phyloP scores from a whole-genome alignment of 805 yeast species.

The Deakozyma indianensis region DNA sequence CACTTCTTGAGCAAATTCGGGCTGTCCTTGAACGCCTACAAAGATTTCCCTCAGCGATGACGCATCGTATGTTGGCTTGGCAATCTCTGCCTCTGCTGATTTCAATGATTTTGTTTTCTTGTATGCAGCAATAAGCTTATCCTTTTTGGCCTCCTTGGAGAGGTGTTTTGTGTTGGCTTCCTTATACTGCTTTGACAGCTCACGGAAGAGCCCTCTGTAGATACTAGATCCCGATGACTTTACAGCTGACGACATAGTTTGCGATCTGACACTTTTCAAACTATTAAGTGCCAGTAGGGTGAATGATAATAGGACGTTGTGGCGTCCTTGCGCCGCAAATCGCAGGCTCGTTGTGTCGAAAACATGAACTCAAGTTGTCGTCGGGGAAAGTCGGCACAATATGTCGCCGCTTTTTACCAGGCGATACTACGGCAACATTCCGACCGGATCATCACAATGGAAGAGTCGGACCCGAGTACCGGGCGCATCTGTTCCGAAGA shows the following conservation, averaged over 20 bases:
- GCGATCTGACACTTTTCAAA: neutral
- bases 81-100: neutral
- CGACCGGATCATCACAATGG: neutral
- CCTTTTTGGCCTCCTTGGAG: slow-evolving; percentile 2
- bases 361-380: neutral
- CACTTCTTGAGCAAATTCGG: slow-evolving; percentile 39
- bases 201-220: slow-evolving; percentile 15
- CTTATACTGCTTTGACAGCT: slow-evolving; percentile 13
- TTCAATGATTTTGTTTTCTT: neutral
- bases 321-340: neutral
- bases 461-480: neutral
- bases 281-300: neutral
- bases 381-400: too few relatives aligned
- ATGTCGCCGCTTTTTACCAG: too few relatives aligned
- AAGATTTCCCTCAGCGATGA: slow-evolving; percentile 9
- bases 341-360: neutral
- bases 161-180: slow-evolving; percentile 8
- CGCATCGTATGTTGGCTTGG: slow-evolving; percentile 8
- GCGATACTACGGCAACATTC: too few relatives aligned
- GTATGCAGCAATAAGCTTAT: slow-evolving; percentile 1
- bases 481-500: neutral
- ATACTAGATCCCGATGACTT: slow-evolving; percentile 3
- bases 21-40: slow-evolving; percentile 4
- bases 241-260: too few relatives aligned
- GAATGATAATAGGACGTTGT: neutral